These are phyloP conservation scores for Leccinum pellstonianum DNA, from an alignment of 768 basidiomycete genomes.

Conservation along the genomic window DNA sequence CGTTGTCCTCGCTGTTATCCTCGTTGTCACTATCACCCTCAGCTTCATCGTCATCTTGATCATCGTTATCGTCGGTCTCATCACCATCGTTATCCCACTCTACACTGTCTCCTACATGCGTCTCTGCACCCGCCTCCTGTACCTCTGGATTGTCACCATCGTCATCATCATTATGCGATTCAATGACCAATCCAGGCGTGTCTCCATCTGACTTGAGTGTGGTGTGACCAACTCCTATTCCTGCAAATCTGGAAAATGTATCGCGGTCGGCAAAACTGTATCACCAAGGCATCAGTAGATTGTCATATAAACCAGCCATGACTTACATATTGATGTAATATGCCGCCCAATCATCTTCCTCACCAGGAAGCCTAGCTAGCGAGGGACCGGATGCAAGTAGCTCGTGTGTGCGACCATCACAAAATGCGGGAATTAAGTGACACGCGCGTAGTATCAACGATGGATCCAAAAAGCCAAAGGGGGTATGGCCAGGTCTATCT, in stretches of 20 bases:
- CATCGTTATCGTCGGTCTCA: no score
- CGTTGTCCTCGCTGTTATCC: no score
- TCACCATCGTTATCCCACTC: no score
- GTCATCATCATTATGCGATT: neutral
- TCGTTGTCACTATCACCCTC: no score
- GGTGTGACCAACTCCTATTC: neutral
- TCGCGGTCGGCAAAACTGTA: neutral
- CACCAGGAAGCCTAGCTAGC: neutral
- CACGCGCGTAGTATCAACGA: neutral
- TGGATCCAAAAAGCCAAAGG: constrained; percentile 2
- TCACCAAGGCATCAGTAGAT: neutral
- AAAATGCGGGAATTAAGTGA: neutral
- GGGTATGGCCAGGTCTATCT: neutral
- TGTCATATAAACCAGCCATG: neutral
- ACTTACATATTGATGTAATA: neutral
- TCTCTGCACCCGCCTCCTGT: neutral
- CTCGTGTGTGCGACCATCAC: neutral
- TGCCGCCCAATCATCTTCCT: neutral
- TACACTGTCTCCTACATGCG: no score
- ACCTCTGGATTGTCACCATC: neutral
- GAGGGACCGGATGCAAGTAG: neutral
- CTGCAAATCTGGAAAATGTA: neutral
- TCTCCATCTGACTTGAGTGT: neutral
- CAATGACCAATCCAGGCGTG: neutral
- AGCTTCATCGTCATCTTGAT: no score